Conservation (phyloP, 306 rosid species). For the Cucurbita maxima region DNA sequence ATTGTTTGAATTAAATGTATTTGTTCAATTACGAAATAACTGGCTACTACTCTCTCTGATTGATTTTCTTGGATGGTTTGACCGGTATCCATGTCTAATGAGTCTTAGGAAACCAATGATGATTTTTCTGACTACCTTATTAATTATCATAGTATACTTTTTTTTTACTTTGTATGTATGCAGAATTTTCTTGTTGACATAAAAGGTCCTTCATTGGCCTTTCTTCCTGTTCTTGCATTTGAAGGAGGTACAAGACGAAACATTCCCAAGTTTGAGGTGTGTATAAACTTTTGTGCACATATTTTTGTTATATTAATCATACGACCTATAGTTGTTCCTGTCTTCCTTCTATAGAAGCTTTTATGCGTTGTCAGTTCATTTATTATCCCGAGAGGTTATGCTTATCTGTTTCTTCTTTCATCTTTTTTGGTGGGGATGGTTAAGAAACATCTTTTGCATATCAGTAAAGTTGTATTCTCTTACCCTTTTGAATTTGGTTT, state of each 20-base stretch:
- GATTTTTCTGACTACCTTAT: not conserved
- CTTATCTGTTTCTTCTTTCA: not conserved
- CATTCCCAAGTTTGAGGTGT: conserved; percentile 83
- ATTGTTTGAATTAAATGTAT: not conserved
- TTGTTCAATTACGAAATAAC: not conserved
- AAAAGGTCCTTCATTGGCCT: conserved; percentile 70
- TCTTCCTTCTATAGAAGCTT: not conserved
- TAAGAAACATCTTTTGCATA: not conserved
- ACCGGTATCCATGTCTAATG: not conserved
- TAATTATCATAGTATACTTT: not conserved
- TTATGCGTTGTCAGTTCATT: not conserved
- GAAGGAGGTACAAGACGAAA: conserved; percentile 99
- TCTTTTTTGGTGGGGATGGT: not conserved
- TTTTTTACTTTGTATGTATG: conserved; percentile 4
- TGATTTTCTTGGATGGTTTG: not conserved
- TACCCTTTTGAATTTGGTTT: not conserved
- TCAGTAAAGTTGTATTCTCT: not conserved
- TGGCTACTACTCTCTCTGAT: not conserved
- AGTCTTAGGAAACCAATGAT: not conserved
- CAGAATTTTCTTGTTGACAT: conserved; percentile 92
- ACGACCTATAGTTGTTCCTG: not conserved
- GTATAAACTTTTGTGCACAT: not conserved
- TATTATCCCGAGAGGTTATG: not conserved
- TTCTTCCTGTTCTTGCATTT: conserved; percentile 86
- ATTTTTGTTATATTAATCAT: not conserved